Percentiles rank a stretch among this genome's conserved stretches.
phyloP scores from a whole-genome alignment of 2,329 filamentous ascomycete species.

The Aspergillus uvarum region DNA sequence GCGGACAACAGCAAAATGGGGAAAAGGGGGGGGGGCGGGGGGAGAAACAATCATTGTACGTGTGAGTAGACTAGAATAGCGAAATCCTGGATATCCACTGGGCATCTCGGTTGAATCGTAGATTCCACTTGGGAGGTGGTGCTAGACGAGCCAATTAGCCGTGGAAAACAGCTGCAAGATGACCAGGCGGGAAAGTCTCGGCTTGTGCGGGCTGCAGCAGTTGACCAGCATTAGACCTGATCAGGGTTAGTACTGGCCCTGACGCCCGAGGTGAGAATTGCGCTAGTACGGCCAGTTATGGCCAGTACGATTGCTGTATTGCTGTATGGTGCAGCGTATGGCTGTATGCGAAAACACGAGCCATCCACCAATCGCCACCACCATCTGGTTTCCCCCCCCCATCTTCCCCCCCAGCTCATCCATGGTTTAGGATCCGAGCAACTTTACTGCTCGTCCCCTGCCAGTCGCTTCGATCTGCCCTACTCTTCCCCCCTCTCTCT shows the following conservation, averaged over 20 bases:
- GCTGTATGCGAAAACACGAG: background rate
- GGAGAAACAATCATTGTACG: background rate
- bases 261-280: background rate
- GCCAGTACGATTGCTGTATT: background rate
- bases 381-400: background rate
- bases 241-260: background rate
- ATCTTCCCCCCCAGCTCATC: background rate
- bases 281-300: no score
- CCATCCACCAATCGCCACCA: slow-evolving; percentile 1
- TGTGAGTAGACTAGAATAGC: no score
- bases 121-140: background rate
- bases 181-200: slow-evolving; percentile 13
- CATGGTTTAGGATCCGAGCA: background rate
- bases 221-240: background rate
- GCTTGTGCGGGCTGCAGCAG: background rate
- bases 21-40: no score
- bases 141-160: background rate
- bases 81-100: no score
- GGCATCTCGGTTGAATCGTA: background rate
- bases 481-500: background rate
- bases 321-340: background rate
- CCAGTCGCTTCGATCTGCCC: slow-evolving; percentile 14
- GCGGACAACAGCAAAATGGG: no score
- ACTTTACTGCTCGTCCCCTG: background rate
- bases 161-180: slow-evolving; percentile 6